Conservation (phyloP, 2,329 filamentous ascomycete genomes). For the Fusarium drepaniforme region DNA sequence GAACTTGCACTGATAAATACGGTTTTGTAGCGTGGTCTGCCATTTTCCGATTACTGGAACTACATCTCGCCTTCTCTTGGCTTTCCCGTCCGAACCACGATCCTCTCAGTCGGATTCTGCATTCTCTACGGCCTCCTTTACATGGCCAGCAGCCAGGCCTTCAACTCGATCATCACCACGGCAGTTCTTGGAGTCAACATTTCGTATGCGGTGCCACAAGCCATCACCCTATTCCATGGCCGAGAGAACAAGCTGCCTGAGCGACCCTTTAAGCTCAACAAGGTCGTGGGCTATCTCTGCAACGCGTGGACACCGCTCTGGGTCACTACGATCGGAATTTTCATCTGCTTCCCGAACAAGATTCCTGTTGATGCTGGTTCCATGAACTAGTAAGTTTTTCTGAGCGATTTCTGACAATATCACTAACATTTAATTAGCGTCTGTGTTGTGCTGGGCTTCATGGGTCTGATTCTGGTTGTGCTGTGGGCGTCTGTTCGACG, state of each 20-base stretch:
- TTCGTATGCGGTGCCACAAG: constrained; percentile 46
- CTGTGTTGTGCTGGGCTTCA: constrained; percentile 10
- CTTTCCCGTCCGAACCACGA: constrained; percentile 46
- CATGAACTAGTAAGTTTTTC: constrained; percentile 17
- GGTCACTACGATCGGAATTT: constrained; percentile 30
- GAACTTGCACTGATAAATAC: not conserved
- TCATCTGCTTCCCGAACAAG: constrained; percentile 40
- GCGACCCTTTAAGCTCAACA: constrained; percentile 35
- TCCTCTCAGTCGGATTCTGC: constrained; percentile 42
- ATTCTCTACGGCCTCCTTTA: constrained; percentile 49
- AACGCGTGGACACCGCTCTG: constrained; percentile 38
- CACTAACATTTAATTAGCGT: not conserved
- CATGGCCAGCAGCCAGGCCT: constrained; percentile 46
- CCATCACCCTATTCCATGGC: constrained; percentile 33
- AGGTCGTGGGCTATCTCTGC: constrained; percentile 29
- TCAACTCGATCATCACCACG: constrained; percentile 49
- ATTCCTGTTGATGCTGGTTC: not conserved
- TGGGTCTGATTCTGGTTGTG: constrained; percentile 10
- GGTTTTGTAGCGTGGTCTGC: constrained; percentile 6
- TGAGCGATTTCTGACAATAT: not conserved
- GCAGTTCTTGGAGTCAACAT: constrained; percentile 47
- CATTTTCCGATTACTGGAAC: constrained; percentile 38
- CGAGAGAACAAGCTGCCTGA: constrained; percentile 32
- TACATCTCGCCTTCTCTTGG: constrained; percentile 32
- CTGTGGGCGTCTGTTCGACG: constrained; percentile 4